Evolutionary conservation across 441 rosid genomes (phyloP).

Genomic region (Erodium moschatum): DNA sequence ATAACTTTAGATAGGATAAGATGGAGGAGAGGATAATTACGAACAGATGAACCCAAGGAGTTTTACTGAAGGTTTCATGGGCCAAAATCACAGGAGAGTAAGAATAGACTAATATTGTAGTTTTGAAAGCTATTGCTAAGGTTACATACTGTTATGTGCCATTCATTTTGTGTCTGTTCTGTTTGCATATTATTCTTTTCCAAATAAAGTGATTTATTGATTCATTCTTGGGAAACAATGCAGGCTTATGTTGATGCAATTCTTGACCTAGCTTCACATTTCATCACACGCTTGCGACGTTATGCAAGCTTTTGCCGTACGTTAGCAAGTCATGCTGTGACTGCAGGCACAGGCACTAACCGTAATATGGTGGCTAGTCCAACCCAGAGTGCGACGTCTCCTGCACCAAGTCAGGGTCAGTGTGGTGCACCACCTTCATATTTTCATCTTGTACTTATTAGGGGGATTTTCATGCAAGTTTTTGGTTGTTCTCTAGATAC

Average conservation of each 20-base stretch:
- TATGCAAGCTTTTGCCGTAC: conserved; percentile 99
- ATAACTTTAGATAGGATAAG: background rate
- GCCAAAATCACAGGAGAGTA: background rate
- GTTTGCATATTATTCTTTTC: background rate
- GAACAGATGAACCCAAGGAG: background rate
- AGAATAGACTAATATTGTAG: background rate
- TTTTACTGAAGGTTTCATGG: background rate
- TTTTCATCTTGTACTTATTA: background rate
- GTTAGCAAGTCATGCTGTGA: conserved; percentile 92
- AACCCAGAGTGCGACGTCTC: conserved; percentile 67
- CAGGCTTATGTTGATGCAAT: conserved; percentile 99
- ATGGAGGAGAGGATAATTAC: background rate
- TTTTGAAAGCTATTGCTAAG: background rate
- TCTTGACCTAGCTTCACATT: conserved; percentile 98
- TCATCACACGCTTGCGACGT: conserved; percentile 91
- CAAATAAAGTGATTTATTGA: conserved; percentile 2
- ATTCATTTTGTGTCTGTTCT: background rate
- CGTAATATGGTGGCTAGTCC: conserved; percentile 81
- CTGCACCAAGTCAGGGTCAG: conserved; percentile 64
- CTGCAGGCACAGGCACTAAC: conserved; percentile 83
- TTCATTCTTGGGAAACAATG: conserved; percentile 11
- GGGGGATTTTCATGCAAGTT: background rate
- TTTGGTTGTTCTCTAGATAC: background rate
- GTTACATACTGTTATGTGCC: background rate
- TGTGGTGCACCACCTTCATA: conserved; percentile 18